Evolutionary conservation across 352 stramenopile species (phyloP).

Genomic region (Phytophthora macrochlamydospora): DNA sequence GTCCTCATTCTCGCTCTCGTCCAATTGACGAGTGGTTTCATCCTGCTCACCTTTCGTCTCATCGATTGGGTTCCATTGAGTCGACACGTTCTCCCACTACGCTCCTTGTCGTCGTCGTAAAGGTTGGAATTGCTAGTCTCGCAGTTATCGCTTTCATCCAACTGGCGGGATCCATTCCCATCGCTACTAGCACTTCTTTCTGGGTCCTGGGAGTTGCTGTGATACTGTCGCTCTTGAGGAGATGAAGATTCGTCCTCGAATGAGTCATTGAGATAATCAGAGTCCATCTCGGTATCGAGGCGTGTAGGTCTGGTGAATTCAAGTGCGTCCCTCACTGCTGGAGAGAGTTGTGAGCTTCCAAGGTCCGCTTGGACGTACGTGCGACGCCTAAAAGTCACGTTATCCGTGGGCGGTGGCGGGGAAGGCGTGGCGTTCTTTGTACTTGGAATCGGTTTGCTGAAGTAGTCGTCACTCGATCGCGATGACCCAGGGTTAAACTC

Average conservation of each 20-base stretch:
- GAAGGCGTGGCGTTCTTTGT: conserved; percentile 21
- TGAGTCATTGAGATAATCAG: neutral
- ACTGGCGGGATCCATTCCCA: neutral
- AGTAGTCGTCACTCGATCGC: conserved; percentile 36
- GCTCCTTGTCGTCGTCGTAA: too few relatives aligned
- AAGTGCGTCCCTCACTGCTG: neutral
- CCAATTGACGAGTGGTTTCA: neutral
- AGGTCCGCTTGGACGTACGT: conserved; percentile 12
- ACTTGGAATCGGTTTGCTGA: conserved; percentile 45
- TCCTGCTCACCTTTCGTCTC: conserved; percentile 1
- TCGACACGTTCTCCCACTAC: too few relatives aligned
- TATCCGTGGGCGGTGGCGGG: conserved; percentile 33
- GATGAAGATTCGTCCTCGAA: conserved; percentile 1
- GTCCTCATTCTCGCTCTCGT: conserved; percentile 1
- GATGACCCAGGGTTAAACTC: conserved; percentile 20
- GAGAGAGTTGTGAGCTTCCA: conserved; percentile 6
- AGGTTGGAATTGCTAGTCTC: too few relatives aligned
- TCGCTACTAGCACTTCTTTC: too few relatives aligned
- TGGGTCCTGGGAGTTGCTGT: neutral
- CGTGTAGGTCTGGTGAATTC: neutral
- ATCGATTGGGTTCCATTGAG: too few relatives aligned
- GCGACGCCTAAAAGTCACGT: conserved; percentile 37
- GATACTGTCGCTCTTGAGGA: conserved; percentile 3
- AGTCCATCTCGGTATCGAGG: conserved; percentile 4
- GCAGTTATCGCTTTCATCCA: neutral